Evolutionary conservation across 164 flowering plant genomes (phyloP), one percentile per base, ranked within the genome.

Genomic region (Paratinospora sagittata): DNA sequence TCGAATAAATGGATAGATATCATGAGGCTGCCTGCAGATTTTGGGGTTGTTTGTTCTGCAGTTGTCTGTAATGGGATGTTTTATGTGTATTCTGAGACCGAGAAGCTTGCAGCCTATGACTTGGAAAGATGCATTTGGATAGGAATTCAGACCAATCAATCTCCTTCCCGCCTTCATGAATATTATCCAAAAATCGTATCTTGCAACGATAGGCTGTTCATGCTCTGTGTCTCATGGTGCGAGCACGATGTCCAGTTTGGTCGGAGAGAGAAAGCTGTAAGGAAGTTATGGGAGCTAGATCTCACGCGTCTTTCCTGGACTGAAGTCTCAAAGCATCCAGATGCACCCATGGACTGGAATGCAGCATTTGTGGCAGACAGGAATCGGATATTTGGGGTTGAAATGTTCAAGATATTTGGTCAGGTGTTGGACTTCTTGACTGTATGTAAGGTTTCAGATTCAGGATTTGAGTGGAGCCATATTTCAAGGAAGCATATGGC

Each of bases 301-400:
- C 88, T 82, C 47, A 39, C 73, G 77, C 77, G 72, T 69, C 90
- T 81, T 45, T 71, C 79, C 12, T 95, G 99, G 99, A 77, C 74
- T 19, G 97, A 89, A 82, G 86, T 90, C 67, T 90, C 94, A 1
- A 82, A 75, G 30, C 99, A 95, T 79, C 99, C 99, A 10, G 97
- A 95, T 86, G 97, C 97, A 2, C 99, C 97, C 21, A 88, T 95
- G 99, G 99, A 95, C 79, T 89, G 94, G 97, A 92, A 95, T 80
- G 97, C 99, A 66, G 85, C 82, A 64, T 95, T 89, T 84, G 90
- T 92, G 23, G 85, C 88, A 7, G 92, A 91, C 70, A 81, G 78
- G 57, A 87, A 84, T 68, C 66, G 76, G 27, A 85, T 95, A 65
- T 90, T 88, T 81, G 97, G 97, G 37, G 82, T 90, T 36, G 99